Evolutionary conservation across 345 rosid species (phyloP), one percentile per base, ranked within the genome.

Genomic region (Luvunga scandens): DNA sequence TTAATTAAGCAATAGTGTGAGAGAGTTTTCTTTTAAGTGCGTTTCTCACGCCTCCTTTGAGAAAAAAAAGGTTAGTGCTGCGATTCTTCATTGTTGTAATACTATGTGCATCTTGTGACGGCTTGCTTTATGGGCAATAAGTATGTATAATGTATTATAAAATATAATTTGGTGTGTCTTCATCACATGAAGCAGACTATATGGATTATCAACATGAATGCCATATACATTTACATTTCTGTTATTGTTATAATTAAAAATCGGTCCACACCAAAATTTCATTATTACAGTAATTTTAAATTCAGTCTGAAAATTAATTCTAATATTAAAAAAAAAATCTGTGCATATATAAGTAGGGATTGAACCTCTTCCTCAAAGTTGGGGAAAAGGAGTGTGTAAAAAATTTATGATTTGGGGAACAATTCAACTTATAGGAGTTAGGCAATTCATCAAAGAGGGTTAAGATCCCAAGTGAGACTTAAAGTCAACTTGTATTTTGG

Each of bases 1-100:
- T 79, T 6, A 74, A 71, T 79, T 6, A 74, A 71, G 85, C 86
- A 80, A 55, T 45, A 12, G 50, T 45, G 75, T 24, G 12, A 2
- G 24, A 1, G 21, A 31, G 50, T n/a, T 24, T 48, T 50, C 66
- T 19, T 72, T 28, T 38, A 4, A 34, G 88, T 84, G 91, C 88
- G 83, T 83, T 84, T 79, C 85, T 76, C 87, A 86, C 89, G 87
- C 89, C 50, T 66, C 27, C 5, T 76, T 31, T 76, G 22, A 21
- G 55, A 14, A 10, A 50, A 6, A 13, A 72, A 16, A 6, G 31
- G 19, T 0, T 0, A 30, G 13, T 9, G 57, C 7, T 28, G 10
- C 19, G 38, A 48, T 31, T 66, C 61, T 65, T 50, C 55, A 12
- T 36, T 60, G 18, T 73, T 60, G 55, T 60, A 67, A 36, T 73